phyloP scores from a whole-genome alignment of 148 eudicot genomes.

The Euryodendron excelsum region DNA sequence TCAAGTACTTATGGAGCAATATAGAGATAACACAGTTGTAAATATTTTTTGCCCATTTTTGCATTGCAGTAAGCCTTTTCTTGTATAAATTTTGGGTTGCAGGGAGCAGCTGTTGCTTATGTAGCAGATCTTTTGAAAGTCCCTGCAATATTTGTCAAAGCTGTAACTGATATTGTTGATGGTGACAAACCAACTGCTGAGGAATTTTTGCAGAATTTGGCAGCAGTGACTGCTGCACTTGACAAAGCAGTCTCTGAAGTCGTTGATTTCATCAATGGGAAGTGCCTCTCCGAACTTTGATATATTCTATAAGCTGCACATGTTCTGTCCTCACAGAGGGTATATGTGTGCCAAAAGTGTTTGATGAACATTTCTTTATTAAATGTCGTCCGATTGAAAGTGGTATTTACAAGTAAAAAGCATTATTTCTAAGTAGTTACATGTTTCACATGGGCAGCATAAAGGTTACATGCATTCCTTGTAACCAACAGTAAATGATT shows the following conservation, averaged over 20 bases:
- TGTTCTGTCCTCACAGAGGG: neutral
- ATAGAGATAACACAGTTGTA: too few relatives aligned
- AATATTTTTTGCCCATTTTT: too few relatives aligned
- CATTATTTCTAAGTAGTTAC: neutral
- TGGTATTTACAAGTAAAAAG: neutral
- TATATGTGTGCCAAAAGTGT: neutral
- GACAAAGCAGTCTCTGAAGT: conserved; percentile 57
- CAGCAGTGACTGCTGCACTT: conserved; percentile 67
- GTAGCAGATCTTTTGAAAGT: conserved; percentile 86
- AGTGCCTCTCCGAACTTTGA: conserved; percentile 71
- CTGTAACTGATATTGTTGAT: conserved; percentile 88
- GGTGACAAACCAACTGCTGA: conserved; percentile 89
- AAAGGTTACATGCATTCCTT: neutral
- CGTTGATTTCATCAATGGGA: conserved; percentile 73
- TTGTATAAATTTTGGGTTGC: conserved; percentile 26
- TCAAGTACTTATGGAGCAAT: too few relatives aligned
- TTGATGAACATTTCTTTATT: neutral
- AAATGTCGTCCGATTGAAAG: neutral
- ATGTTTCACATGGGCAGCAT: conserved; percentile 3
- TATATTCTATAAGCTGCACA: neutral
- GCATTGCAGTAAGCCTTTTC: too few relatives aligned
- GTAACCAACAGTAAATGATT: too few relatives aligned
- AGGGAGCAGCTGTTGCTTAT: conserved; percentile 96
- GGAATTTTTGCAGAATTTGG: conserved; percentile 80
- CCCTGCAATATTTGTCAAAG: conserved; percentile 79